These are phyloP conservation scores for Boletus smithii DNA, from an alignment of 1,284 basidiomycete genomes.

Conservation along the genomic window DNA sequence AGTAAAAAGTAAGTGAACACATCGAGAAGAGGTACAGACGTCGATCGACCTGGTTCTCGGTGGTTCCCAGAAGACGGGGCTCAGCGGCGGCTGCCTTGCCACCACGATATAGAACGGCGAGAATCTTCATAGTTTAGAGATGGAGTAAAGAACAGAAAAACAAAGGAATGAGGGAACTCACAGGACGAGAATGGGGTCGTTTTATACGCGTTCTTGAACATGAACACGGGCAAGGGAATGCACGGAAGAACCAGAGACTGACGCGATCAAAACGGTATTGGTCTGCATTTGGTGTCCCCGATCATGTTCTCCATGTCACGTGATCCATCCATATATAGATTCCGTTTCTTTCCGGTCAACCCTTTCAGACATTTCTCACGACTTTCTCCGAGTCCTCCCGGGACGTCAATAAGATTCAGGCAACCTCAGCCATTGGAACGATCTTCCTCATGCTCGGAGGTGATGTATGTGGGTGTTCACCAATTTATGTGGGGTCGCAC, in stretches of 20 bases:
- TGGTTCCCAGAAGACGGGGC: constrained; percentile 51
- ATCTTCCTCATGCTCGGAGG: too few relatives aligned
- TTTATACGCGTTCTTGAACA: constrained; percentile 4
- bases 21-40: neutral
- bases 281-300: too few relatives aligned
- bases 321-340: neutral
- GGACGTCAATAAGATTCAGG: too few relatives aligned
- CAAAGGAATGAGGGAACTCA: neutral
- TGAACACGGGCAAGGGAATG: neutral
- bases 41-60: constrained; percentile 46
- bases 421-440: too few relatives aligned
- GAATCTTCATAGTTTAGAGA: constrained; percentile 32
- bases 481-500: too few relatives aligned
- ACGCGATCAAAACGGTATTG: too few relatives aligned
- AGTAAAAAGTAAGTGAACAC: neutral
- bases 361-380: neutral
- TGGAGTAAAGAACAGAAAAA: neutral
- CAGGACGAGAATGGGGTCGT: neutral
- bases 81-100: constrained; percentile 46
- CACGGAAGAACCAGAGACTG: neutral
- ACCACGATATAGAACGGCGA: constrained; percentile 43
- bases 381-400: neutral
- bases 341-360: neutral
- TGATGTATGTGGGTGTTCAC: too few relatives aligned
- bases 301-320: neutral